Base-by-base conservation (phyloP, 1,139 yeast species). In the Candida frijolesensis region DNA sequence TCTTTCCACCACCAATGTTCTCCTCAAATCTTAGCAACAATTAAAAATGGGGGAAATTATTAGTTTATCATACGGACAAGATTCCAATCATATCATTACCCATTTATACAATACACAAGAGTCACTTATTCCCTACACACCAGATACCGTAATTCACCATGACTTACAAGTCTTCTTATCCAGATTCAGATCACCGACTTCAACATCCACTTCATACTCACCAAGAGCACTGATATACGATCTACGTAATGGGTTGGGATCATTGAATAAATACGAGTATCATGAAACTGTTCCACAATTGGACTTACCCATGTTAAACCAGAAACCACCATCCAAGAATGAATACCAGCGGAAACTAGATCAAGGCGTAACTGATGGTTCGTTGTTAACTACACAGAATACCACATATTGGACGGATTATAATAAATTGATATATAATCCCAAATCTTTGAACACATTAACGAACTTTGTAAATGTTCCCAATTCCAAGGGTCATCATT, bases 171-270 rank as follows among this genome's bases (percentile, higher is more conserved):
- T 66, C 4, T 76, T 72, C 52, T 58, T 76, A 30, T 57, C 64
- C 8, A 56, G 68, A 11, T 49, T 57, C 75, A 63, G 72, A 73
- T 50, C 71, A 72, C 69, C 80, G 0, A 75, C 79, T n/a, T 70
- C 80, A 0, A 75, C 33, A 6, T 15, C 44, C 27, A 22, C 79
- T 15, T 86, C 86, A 46, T 90, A 84, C 62, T 77, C 86, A 12
- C 98, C 99, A 0, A 70, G 98, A 49, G 83, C 90, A 0, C 61
- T 91, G 45, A 62, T 91, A 12, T 90, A 92, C 83, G 98, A 94
- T 57, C 79, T 85, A 30, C 70, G 74, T 19, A 82, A 83, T 44
- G 94, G 92, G 0, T 77, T 74, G 60, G 94, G 94, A 0, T 68
- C 87, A 0, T 64, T 85, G 46, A 79, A 81, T 5, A 77, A 75